Conservation (phyloP, 768 basidiomycete genomes). For the Podaxis sp. region DNA sequence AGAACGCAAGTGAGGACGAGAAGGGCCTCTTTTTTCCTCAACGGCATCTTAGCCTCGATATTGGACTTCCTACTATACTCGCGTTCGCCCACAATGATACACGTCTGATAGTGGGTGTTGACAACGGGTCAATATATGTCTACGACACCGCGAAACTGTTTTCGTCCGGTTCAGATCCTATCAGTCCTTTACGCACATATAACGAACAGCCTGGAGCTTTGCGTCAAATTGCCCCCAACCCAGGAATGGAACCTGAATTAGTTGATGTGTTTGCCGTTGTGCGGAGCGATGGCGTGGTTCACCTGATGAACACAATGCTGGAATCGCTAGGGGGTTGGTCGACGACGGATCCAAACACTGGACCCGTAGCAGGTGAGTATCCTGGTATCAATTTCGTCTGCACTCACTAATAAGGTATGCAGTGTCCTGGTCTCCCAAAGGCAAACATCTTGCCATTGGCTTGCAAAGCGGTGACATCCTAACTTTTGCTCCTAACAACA, state of each 20-base stretch:
- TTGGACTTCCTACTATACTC: conserved; percentile 50
- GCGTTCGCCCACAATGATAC: conserved; percentile 59
- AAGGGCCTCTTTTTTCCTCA: conserved; percentile 46
- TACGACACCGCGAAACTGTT: conserved; percentile 58
- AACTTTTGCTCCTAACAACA: conserved; percentile 59
- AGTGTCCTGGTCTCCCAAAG: conserved; percentile 88
- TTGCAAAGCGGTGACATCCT: conserved; percentile 68
- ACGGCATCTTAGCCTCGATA: conserved; percentile 42
- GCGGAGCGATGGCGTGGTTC: conserved; percentile 42
- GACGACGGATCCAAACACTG: conserved; percentile 42
- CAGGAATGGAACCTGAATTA: conserved; percentile 49
- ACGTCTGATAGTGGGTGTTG: conserved; percentile 55
- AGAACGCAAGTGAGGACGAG: conserved; percentile 37
- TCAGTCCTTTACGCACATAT: conserved; percentile 50
- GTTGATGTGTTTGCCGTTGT: conserved; percentile 61
- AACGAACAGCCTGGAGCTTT: conserved; percentile 42
- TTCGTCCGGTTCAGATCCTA: conserved; percentile 37
- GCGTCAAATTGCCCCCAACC: conserved; percentile 62
- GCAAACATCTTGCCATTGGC: conserved; percentile 80
- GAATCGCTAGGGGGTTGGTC: conserved; percentile 57
- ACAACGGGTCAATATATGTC: conserved; percentile 56
- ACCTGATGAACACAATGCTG: conserved; percentile 57
- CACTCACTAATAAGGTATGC: conserved; percentile 12
- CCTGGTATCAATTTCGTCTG: neutral
- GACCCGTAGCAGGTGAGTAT: conserved; percentile 58